A percentile compares a stretch with the other conserved stretches of the same genome.
Conservation (phyloP, 495 filamentous ascomycete genomes). For the Penicillium riverlandense region DNA sequence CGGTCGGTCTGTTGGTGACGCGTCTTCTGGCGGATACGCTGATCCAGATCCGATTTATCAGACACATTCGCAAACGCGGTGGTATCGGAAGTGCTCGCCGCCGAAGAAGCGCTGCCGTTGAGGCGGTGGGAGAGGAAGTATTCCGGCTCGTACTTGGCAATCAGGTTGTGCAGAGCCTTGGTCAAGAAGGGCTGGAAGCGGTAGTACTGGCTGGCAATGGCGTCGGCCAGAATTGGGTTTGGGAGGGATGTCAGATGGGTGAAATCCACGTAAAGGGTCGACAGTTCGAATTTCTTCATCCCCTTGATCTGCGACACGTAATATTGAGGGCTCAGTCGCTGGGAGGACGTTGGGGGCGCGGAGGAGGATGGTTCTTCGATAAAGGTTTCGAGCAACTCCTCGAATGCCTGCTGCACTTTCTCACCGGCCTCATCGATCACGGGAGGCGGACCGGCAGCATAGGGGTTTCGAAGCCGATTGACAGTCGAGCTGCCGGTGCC, state of each 20-base stretch:
- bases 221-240: conserved; percentile 69
- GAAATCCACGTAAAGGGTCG: conserved; percentile 95
- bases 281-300: conserved; percentile 76
- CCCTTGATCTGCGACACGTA: conserved; percentile 95
- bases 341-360: conserved; percentile 66
- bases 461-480: conserved; percentile 50
- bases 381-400: conserved; percentile 81
- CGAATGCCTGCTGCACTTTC: conserved; percentile 77
- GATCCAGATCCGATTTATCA: conserved; percentile 40
- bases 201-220: conserved; percentile 86
- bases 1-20: conserved; percentile 96
- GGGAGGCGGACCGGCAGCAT: conserved; percentile 61
- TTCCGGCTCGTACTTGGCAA: conserved; percentile 86
- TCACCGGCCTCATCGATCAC: conserved; percentile 86
- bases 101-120: conserved; percentile 52
- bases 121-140: conserved; percentile 90
- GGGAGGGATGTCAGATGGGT: conserved; percentile 68
- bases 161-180: conserved; percentile 82
- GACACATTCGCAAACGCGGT: conserved; percentile 60
- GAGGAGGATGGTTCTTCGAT: conserved; percentile 70
- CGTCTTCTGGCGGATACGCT: conserved; percentile 48
- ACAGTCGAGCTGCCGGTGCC: conserved; percentile 46
- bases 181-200: conserved; percentile 91
- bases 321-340: conserved; percentile 78
- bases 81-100: conserved; percentile 59